Conservation (phyloP, 75 land plant species). For the Pseudotsuga menziesii region DNA sequence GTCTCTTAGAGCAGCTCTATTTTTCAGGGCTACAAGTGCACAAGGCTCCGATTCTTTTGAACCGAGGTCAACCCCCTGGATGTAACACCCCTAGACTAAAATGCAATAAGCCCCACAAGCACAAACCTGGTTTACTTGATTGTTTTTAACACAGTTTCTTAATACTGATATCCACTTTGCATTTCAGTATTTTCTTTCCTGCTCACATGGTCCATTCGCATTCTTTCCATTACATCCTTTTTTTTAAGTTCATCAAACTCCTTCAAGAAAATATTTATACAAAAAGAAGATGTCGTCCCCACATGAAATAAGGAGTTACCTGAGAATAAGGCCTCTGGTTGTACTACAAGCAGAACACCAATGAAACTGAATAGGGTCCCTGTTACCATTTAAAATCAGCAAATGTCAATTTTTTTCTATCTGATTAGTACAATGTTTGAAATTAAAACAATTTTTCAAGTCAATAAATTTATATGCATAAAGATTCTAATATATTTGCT, state of each 20-base stretch:
- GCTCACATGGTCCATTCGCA: not conserved
- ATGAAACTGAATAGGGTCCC: slow-evolving; percentile 6
- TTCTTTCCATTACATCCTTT: not conserved
- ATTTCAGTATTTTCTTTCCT: too few species aligned
- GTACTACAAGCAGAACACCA: slow-evolving; percentile 5
- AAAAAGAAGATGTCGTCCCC: not conserved
- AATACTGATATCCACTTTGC: too few species aligned
- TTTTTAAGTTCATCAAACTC: not conserved
- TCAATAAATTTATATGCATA: not conserved
- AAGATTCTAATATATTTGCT: not conserved
- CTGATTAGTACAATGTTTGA: slow-evolving; percentile 1
- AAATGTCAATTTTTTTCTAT: not conserved
- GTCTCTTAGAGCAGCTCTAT: not conserved
- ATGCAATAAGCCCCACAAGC: not conserved
- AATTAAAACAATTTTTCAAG: not conserved
- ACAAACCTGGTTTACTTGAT: not conserved
- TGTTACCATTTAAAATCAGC: not conserved
- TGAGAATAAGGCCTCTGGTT: slow-evolving; percentile 10
- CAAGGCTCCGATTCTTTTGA: not conserved
- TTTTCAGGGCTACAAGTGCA: not conserved
- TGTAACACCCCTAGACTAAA: not conserved
- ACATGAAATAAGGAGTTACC: not conserved
- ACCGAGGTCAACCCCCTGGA: not conserved
- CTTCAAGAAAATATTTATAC: not conserved
- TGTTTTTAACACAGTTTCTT: too few species aligned